Evolutionary conservation across 495 filamentous ascomycete genomes (phyloP), one percentile per base, ranked within the genome.

Genomic region (Annulohypoxylon maeteangense): DNA sequence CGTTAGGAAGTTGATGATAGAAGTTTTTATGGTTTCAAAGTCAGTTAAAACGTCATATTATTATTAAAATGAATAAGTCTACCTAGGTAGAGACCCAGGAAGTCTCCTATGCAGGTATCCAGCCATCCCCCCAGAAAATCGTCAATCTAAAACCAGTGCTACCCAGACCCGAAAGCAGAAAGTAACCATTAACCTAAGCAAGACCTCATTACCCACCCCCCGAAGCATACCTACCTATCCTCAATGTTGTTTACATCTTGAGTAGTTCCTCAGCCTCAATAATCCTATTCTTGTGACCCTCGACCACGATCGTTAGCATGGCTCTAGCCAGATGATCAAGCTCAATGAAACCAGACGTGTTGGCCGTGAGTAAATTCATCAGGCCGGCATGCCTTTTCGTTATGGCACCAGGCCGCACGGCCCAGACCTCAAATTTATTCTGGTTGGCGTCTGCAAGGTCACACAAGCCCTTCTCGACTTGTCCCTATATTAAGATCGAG

Each of bases 391-490:
- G 70, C n/a, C 77, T 78, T 12, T 70, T 74, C 71, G 82, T 70
- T 34, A 86, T 79, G 23, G 73, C 74, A 25, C 73, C 75, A 2
- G 78, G 75, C 25, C 81, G 73, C 12, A 67, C 67, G 20, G 65
- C 63, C 61, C 78, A 79, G 6, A 74, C 70, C 12, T 79, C 77
- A 7, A 81, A 71, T 11, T 36, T 65, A 31, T 76, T 70, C 8
- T 69, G 38, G 38, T 81, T 76, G 3, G 65, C 50, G 16, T 79
- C 68, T 0, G 76, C 76, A 7, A 82, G 70, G 2, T 73, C 67
- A 32, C 79, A 74, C 14, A 84, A 72, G 3, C 74, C 74, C 65
- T 77, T 79, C 65, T 86, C 84, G 1, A 77, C 77, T 65, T 80
- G 72, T 22, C 84, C 83, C 82, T 84, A 54, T 3, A 18, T 23